These are phyloP conservation scores for Amanita rimosa DNA, from an alignment of 768 basidiomycete species.

Conservation along the genomic window DNA sequence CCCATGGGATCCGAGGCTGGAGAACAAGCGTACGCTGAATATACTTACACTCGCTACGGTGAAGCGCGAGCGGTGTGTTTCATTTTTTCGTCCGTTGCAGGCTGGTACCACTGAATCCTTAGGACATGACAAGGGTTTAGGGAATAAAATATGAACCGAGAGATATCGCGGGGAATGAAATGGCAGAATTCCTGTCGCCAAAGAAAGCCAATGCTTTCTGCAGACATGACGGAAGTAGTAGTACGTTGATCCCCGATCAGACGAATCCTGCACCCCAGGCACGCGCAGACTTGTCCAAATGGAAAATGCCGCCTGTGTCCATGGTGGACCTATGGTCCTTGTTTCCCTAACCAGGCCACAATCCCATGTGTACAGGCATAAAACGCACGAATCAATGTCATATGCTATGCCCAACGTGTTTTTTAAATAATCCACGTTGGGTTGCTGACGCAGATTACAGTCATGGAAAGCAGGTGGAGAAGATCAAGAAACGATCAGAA, in stretches of 20 bases:
- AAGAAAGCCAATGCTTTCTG: conserved; percentile 13
- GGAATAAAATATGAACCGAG: conserved; percentile 16
- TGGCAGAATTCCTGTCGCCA: conserved; percentile 7
- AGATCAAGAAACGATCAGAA: conserved; percentile 2
- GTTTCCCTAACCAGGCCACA: background rate
- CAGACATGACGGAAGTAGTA: conserved; percentile 23
- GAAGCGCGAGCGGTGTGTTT: conserved; percentile 11
- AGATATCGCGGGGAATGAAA: conserved; percentile 20
- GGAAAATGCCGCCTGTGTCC: conserved; percentile 19
- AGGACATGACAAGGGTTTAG: conserved; percentile 16
- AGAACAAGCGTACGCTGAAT: conserved; percentile 10
- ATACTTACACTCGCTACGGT: conserved; percentile 8
- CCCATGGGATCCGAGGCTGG: conserved; percentile 13
- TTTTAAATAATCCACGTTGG: conserved; percentile 6
- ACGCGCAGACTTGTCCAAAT: conserved; percentile 15
- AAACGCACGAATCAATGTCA: background rate
- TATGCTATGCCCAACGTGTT: conserved; percentile 9
- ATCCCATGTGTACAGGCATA: background rate
- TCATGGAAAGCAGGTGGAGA: conserved; percentile 2
- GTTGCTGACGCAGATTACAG: conserved; percentile 1
- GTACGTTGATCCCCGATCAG: conserved; percentile 56
- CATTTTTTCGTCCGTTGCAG: conserved; percentile 4
- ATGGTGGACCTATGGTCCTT: background rate
- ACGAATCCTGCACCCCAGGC: conserved; percentile 25
- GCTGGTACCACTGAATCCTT: conserved; percentile 25